Percentiles rank a stretch among this genome's conserved stretches.
Conservation (phyloP, 1,139 yeast genomes). For the Saccharomyces hybrid region DNA sequence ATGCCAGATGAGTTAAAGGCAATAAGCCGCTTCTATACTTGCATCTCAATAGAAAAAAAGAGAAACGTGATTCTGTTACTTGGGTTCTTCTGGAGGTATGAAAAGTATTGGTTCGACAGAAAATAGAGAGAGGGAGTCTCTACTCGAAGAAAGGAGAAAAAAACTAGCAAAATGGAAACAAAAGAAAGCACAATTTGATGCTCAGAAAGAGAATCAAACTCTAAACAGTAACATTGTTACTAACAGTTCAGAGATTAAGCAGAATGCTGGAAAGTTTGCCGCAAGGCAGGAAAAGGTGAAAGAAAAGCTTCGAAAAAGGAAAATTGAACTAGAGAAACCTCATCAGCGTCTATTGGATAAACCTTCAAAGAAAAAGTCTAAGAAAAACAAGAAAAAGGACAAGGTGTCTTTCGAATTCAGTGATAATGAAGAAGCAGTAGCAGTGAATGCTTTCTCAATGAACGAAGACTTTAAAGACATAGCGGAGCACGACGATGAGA, state of each 20-base stretch:
- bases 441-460: not conserved
- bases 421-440: slow-evolving; percentile 23
- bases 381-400: slow-evolving; percentile 8
- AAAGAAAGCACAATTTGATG: slow-evolving; percentile 28
- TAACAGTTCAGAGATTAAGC: slow-evolving; percentile 10
- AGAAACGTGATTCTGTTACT: not conserved
- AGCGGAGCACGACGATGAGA: not conserved
- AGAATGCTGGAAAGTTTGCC: slow-evolving; percentile 3
- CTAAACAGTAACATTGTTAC: slow-evolving; percentile 7
- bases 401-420: slow-evolving; percentile 24
- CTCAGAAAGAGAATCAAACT: slow-evolving; percentile 10
- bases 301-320: slow-evolving; percentile 39
- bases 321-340: slow-evolving; percentile 13
- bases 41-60: not conserved
- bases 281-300: slow-evolving; percentile 31
- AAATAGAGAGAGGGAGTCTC: not conserved
- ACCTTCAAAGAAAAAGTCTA: slow-evolving; percentile 3
- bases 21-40: too few relatives aligned
- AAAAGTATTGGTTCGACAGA: not conserved
- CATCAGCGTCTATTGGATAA: not conserved
- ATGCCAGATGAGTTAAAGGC: too few relatives aligned
- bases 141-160: slow-evolving; percentile 30
- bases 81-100: not conserved
- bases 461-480: not conserved
- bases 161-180: slow-evolving; percentile 35